Conservation (phyloP, 1,284 basidiomycete species). For the Moniliophthora roreri region DNA sequence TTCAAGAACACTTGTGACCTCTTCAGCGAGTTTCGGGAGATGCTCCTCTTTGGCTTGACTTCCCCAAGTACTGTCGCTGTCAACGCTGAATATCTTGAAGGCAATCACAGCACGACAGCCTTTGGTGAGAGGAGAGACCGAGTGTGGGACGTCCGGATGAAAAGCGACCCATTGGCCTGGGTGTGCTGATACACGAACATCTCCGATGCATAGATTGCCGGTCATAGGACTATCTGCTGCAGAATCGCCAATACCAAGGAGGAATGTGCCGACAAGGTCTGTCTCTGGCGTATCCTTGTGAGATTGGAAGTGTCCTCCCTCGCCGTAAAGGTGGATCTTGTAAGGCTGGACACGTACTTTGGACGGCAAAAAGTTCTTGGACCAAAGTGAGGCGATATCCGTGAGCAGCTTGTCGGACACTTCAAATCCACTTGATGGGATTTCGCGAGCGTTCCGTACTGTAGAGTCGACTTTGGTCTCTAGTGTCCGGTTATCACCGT, state of each 20-base stretch:
- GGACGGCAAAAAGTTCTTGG: conserved; percentile 20
- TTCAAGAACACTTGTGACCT: conserved; percentile 10
- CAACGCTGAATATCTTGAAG: conserved; percentile 29
- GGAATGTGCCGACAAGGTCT: conserved; percentile 28
- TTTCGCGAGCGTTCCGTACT: conserved; percentile 28
- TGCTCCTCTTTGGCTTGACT: not conserved
- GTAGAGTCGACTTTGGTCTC: conserved; percentile 20
- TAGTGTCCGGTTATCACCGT: conserved; percentile 21
- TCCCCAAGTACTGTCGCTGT: conserved; percentile 9
- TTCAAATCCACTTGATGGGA: conserved; percentile 23
- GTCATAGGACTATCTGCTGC: not conserved
- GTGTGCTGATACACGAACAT: conserved; percentile 10
- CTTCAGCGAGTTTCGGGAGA: not conserved
- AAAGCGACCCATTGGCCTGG: conserved; percentile 31
- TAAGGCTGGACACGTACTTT: conserved; percentile 27
- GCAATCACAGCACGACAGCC: conserved; percentile 30
- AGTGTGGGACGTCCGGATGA: conserved; percentile 37
- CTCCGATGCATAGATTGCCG: conserved; percentile 17
- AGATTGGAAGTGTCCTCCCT: conserved; percentile 25
- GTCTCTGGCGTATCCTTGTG: conserved; percentile 31
- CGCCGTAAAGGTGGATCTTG: conserved; percentile 32
- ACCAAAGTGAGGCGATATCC: conserved; percentile 20
- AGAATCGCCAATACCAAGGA: conserved; percentile 27
- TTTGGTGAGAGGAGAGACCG: conserved; percentile 15
- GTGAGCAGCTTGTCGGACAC: conserved; percentile 22